Percentiles rank a stretch among this genome's conserved stretches.
These are phyloP conservation scores for Penicillium angulare DNA, from an alignment of 495 filamentous ascomycete genomes.

Conservation along the genomic window DNA sequence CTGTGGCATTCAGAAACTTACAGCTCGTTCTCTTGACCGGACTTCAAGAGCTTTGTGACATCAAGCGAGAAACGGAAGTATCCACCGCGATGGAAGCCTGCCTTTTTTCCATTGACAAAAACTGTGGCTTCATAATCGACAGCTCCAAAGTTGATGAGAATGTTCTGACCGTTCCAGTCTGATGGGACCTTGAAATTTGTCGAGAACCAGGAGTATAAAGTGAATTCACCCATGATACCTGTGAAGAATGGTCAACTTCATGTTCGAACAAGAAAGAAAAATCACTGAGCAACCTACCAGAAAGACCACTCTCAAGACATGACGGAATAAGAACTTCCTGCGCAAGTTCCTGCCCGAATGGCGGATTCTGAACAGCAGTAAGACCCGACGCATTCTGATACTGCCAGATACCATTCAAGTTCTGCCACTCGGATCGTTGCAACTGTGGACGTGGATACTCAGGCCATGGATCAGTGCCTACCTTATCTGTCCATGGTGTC, in stretches of 20 bases:
- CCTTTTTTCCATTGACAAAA: constrained; percentile 57
- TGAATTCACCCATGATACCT: constrained; percentile 50
- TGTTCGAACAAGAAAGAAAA: background rate
- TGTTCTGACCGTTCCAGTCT: constrained; percentile 40
- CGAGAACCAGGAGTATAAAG: constrained; percentile 59
- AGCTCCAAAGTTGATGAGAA: constrained; percentile 66
- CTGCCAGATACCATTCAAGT: constrained; percentile 66
- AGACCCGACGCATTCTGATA: constrained; percentile 47
- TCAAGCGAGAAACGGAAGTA: constrained; percentile 63
- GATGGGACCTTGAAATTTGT: constrained; percentile 54
- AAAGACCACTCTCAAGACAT: constrained; percentile 59
- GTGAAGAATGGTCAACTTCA: constrained; percentile 16
- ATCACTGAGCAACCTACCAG: constrained; percentile 32
- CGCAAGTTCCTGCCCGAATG: constrained; percentile 37
- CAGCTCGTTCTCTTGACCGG: constrained; percentile 50
- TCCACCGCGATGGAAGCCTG: constrained; percentile 57
- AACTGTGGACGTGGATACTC: constrained; percentile 65
- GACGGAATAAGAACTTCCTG: constrained; percentile 60
- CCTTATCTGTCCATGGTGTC: constrained; percentile 61
- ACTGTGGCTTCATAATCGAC: constrained; percentile 68
- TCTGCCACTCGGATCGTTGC: constrained; percentile 57
- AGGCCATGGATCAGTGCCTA: constrained; percentile 63
- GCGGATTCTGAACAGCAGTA: constrained; percentile 40
- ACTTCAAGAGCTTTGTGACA: constrained; percentile 48
- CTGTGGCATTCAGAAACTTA: constrained; percentile 20